phyloP scores from a whole-genome alignment of 2,329 filamentous ascomycete species.

The Eurotiales sp. region DNA sequence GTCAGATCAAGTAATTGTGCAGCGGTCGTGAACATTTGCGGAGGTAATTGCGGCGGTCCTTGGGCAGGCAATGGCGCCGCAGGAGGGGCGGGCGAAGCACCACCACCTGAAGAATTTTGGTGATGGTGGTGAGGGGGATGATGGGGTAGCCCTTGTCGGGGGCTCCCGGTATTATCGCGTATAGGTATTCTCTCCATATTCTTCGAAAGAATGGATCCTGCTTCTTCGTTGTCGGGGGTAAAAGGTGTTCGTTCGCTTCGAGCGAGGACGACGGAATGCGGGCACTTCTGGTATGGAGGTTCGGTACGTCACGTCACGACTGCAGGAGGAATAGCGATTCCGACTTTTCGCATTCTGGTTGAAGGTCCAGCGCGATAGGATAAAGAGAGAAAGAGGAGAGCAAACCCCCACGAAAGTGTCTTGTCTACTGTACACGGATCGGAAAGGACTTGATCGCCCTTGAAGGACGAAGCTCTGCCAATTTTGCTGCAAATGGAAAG shows the following conservation, averaged over 20 bases:
- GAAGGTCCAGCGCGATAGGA: background rate
- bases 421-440: background rate
- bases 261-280: background rate
- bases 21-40: conserved; percentile 98
- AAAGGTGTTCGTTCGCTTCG: background rate
- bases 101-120: background rate
- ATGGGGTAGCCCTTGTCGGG: conserved; percentile 16
- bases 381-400: background rate
- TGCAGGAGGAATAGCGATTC: background rate
- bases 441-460: background rate
- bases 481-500: conserved; percentile 4
- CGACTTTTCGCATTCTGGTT: conserved; percentile 19
- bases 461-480: background rate
- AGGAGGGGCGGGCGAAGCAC: conserved; percentile 20
- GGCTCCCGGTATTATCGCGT: conserved; percentile 8
- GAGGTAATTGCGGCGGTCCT: conserved; percentile 51
- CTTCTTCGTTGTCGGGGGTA: background rate
- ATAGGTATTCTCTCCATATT: conserved; percentile 15
- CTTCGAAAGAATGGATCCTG: background rate
- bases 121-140: conserved; percentile 22
- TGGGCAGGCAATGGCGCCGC: conserved; percentile 25
- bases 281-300: background rate
- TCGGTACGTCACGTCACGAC: conserved; percentile 8
- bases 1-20: conserved; percentile 93
- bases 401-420: background rate